Conservation (phyloP, 208 protist genomes). For the Wallacemonas rigidus region DNA sequence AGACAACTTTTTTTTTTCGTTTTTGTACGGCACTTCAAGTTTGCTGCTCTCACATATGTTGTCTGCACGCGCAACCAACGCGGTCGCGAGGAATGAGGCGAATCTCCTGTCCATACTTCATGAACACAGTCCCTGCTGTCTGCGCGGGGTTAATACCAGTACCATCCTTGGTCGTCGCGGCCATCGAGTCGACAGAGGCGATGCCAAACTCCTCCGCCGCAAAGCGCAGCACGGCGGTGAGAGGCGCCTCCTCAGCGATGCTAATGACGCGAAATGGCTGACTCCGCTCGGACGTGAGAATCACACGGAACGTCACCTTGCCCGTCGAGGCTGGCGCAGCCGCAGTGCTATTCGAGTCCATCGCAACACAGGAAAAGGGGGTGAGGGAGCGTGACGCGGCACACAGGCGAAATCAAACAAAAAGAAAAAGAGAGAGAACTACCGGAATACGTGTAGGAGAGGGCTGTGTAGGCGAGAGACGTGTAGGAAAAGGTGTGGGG, state of each 20-base stretch:
- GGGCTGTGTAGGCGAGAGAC: too few relatives aligned
- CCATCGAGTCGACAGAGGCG: constrained; percentile 79
- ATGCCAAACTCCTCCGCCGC: constrained; percentile 93
- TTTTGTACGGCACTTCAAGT: constrained; percentile 7
- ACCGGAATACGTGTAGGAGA: not conserved
- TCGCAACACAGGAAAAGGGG: constrained; percentile 1
- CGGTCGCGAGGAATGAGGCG: constrained; percentile 95
- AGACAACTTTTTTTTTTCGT: constrained; percentile 3
- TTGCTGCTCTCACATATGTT: not conserved
- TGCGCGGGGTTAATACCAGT: constrained; percentile 96
- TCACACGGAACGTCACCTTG: constrained; percentile 82
- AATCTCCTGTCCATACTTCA: constrained; percentile 96
- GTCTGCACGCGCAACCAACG: constrained; percentile 55
- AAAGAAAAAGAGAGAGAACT: not conserved
- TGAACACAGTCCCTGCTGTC: constrained; percentile 92
- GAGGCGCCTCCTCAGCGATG: constrained; percentile 95
- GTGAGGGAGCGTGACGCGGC: not conserved
- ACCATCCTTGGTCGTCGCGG: constrained; percentile 91
- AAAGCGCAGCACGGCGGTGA: constrained; percentile 95
- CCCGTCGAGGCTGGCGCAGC: constrained; percentile 34
- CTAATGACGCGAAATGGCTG: constrained; percentile 89
- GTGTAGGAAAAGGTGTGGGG: too few relatives aligned
- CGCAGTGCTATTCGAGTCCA: constrained; percentile 5
- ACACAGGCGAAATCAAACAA: not conserved
- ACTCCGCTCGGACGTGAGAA: constrained; percentile 81